These are phyloP conservation scores for Tetrapisispora namnaoensis DNA, from an alignment of 805 yeast species.

Conservation along the genomic window DNA sequence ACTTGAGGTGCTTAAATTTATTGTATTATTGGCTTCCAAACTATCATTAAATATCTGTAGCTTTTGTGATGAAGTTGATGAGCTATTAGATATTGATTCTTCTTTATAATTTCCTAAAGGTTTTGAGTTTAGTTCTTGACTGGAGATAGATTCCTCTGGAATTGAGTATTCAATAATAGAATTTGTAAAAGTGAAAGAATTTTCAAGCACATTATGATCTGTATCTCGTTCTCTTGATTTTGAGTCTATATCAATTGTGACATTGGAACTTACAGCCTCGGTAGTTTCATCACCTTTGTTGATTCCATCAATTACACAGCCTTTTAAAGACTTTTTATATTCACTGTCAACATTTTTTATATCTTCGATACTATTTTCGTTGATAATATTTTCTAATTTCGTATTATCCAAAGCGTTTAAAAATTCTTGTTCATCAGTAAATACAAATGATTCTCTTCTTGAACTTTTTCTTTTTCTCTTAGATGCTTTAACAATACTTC, in stretches of 20 bases:
- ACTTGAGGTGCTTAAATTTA: neutral
- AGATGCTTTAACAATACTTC: neutral
- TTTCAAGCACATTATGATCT: neutral
- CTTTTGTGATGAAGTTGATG: constrained; percentile 14
- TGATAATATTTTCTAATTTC: neutral
- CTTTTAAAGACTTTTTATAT: neutral
- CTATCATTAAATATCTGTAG: constrained; percentile 19
- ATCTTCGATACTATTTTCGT: neutral
- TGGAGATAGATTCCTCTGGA: constrained; percentile 20
- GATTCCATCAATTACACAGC: neutral
- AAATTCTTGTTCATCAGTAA: constrained; percentile 6
- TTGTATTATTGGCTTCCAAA: constrained; percentile 7
- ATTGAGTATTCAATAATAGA: constrained; percentile 27
- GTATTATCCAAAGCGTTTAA: neutral
- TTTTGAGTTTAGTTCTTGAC: neutral
- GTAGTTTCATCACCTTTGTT: constrained; percentile 1
- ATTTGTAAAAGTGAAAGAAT: constrained; percentile 18
- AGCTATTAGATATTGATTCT: constrained; percentile 1
- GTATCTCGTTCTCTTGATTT: constrained; percentile 2
- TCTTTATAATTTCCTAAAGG: neutral
- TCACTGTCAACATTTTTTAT: neutral
- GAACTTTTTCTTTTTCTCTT: constrained; percentile 32
- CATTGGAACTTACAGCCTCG: neutral
- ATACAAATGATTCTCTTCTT: constrained; percentile 34
- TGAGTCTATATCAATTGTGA: neutral